These are phyloP conservation scores for Puccinia coronata DNA, from an alignment of 1,284 basidiomycete species.

Conservation along the genomic window DNA sequence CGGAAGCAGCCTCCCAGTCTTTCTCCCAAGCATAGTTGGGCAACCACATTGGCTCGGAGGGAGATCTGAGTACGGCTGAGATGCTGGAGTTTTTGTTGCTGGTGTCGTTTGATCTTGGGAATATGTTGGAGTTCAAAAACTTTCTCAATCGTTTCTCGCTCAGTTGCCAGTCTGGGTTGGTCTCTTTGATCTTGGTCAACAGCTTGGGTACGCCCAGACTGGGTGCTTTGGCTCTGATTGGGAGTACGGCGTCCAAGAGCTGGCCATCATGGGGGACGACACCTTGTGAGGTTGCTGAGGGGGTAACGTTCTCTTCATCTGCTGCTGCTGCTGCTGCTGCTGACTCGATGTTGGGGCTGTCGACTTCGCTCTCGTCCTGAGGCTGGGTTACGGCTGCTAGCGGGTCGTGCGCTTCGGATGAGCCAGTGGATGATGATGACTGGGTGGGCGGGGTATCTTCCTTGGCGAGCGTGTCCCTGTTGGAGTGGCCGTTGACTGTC, in stretches of 20 bases:
- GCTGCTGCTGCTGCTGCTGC: background rate
- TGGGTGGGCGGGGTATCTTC: background rate
- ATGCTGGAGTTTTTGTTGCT: background rate
- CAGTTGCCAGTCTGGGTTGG: conserved; percentile 45
- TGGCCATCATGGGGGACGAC: conserved; percentile 22
- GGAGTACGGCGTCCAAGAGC: conserved; percentile 34
- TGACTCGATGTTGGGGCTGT: background rate
- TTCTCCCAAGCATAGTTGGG: conserved; percentile 48
- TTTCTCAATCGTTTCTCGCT: conserved; percentile 47
- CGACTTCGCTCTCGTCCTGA: background rate
- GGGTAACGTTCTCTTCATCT: background rate
- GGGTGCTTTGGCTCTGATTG: conserved; percentile 28
- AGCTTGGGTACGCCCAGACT: conserved; percentile 42
- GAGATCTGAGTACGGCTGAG: conserved; percentile 1
- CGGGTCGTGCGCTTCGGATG: background rate
- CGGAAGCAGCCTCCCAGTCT: conserved; percentile 47
- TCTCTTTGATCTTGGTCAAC: conserved; percentile 36
- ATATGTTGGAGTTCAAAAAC: conserved; percentile 39
- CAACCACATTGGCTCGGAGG: conserved; percentile 44
- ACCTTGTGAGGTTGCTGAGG: background rate
- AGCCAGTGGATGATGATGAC: background rate
- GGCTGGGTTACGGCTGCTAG: background rate
- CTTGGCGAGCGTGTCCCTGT: background rate
- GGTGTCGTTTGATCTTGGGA: conserved; percentile 7
- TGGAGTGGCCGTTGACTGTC: background rate